Conservation (phyloP, 257 asterid species). For the Salvia splendens region DNA sequence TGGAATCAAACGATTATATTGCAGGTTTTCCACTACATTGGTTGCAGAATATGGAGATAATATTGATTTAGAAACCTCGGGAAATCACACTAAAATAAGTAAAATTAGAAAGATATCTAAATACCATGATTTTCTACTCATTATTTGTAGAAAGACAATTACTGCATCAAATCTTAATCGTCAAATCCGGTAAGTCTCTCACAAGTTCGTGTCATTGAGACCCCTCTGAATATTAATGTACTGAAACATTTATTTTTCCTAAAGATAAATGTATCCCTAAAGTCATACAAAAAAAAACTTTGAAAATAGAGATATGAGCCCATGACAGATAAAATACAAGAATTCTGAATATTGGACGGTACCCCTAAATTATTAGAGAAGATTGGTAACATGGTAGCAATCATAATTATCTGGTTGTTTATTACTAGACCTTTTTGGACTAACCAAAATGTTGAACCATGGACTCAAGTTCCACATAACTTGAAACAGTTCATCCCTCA, state of each 20-base stretch:
- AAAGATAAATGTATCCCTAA: not conserved
- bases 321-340: not conserved
- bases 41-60: not conserved
- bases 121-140: not conserved
- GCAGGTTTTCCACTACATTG: not conserved
- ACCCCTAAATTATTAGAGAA: not conserved
- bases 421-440: not conserved
- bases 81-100: not conserved
- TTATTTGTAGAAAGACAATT: not conserved
- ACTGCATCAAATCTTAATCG: not conserved
- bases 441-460: not conserved
- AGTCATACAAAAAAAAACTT: not conserved
- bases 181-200: not conserved
- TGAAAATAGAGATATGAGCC: not conserved
- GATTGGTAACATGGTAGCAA: not conserved
- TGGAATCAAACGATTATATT: not conserved
- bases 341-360: not conserved
- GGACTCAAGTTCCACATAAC: constrained; percentile 1
- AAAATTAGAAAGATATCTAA: not conserved
- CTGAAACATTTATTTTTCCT: not conserved
- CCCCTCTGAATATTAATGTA: not conserved
- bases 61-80: not conserved
- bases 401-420: constrained; percentile 1
- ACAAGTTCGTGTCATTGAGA: not conserved
- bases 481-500: not conserved